Evolutionary conservation across 2,329 filamentous ascomycete species (phyloP).

Genomic region (Calonectria ilicicola): DNA sequence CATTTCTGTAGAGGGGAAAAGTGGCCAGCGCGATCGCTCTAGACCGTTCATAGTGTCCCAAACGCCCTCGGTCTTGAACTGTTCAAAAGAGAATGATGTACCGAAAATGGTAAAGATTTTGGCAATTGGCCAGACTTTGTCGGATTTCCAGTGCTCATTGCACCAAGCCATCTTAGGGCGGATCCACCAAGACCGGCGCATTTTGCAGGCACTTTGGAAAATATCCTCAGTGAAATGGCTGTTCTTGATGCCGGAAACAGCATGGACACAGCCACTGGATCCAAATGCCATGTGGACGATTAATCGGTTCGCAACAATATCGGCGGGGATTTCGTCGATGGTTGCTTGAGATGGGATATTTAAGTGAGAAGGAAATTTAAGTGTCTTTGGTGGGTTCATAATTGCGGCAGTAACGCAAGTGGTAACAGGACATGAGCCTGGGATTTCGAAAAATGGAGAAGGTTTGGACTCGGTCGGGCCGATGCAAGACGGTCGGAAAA

Average conservation of each 20-base stretch:
- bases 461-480: neutral
- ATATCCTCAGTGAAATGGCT: neutral
- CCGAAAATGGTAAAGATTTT: neutral
- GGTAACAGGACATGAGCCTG: neutral
- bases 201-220: neutral
- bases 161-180: neutral
- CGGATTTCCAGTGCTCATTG: slow-evolving; percentile 8
- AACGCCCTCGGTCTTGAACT: neutral
- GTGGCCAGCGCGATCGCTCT: neutral
- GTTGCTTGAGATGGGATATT: neutral
- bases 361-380: neutral
- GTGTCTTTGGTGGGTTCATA: neutral
- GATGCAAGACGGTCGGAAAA: neutral
- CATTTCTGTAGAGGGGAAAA: neutral
- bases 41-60: neutral
- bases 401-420: neutral
- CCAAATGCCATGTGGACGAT: neutral
- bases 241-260: neutral
- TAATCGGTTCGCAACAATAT: slow-evolving; percentile 2
- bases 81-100: neutral
- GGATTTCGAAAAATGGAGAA: neutral
- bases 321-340: slow-evolving; percentile 5
- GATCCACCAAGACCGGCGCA: neutral
- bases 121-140: neutral
- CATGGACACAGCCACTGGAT: slow-evolving; percentile 3